Conservation (phyloP, 1,284 basidiomycete genomes). For the Trichosporon inkin region DNA sequence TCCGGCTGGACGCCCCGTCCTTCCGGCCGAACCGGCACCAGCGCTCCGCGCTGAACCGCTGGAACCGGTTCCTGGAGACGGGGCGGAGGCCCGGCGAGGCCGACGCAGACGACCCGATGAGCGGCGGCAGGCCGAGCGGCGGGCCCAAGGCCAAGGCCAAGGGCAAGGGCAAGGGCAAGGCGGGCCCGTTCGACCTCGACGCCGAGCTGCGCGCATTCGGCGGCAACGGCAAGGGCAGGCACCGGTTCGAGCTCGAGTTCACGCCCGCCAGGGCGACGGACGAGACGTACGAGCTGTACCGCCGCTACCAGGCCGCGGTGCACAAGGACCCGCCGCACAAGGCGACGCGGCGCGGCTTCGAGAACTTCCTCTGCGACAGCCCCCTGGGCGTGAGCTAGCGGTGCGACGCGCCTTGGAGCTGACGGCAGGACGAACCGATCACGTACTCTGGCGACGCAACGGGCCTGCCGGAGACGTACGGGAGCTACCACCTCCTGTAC, state of each 20-base stretch:
- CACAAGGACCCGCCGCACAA: conserved; percentile 62
- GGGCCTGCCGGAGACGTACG: conserved; percentile 68
- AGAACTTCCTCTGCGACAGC: conserved; percentile 71
- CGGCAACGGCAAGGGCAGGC: conserved; percentile 20
- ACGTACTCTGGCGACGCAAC: conserved; percentile 33
- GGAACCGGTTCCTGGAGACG: conserved; percentile 57
- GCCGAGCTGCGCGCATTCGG: conserved; percentile 36
- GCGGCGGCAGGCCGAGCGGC: background rate
- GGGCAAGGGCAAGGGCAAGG: conserved; percentile 32
- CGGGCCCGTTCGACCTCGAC: conserved; percentile 31
- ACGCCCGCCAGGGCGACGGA: conserved; percentile 68
- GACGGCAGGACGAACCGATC: conserved; percentile 15
- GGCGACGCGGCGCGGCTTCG: conserved; percentile 59
- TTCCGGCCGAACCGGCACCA: conserved; percentile 76
- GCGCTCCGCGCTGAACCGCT: conserved; percentile 65
- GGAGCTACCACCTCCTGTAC: conserved; percentile 81
- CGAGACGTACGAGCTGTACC: conserved; percentile 75
- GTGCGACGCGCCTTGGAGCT: background rate
- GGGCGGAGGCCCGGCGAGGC: conserved; percentile 12
- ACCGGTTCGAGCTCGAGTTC: conserved; percentile 55
- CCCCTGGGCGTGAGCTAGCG: conserved; percentile 61
- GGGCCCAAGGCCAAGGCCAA: background rate
- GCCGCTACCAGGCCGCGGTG: conserved; percentile 69
- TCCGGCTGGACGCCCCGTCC: conserved; percentile 69
- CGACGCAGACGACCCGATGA: background rate